Percentiles rank a stretch among this genome's conserved stretches.
phyloP scores from a whole-genome alignment of 257 asterid genomes.

The Nicotiana tabacum region DNA sequence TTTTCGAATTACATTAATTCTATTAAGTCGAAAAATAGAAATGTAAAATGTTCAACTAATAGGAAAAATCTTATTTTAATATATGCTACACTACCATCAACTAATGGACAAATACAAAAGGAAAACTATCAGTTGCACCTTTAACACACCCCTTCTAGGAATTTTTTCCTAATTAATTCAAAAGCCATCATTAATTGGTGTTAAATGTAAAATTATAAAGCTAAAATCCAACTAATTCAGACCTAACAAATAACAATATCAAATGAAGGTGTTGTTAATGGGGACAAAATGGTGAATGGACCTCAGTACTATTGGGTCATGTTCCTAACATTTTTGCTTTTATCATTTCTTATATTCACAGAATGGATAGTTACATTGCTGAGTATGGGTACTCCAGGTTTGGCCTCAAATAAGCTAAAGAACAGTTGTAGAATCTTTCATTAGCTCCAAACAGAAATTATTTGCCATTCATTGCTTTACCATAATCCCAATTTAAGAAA shows the following conservation, averaged over 20 bases:
- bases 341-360: neutral
- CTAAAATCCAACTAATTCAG: neutral
- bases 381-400: slow-evolving; percentile 1
- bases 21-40: too few relatives aligned
- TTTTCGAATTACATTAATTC: too few relatives aligned
- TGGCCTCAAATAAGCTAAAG: slow-evolving; percentile 3
- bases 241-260: neutral
- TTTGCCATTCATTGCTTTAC: neutral
- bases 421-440: slow-evolving; percentile 1
- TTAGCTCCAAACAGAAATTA: neutral
- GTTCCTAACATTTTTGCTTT: neutral
- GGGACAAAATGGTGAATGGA: slow-evolving; percentile 6
- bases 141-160: neutral
- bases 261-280: neutral
- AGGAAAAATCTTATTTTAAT: too few relatives aligned
- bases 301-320: neutral
- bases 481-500: neutral
- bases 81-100: too few relatives aligned
- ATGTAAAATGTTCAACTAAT: too few relatives aligned
- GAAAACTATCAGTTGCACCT: too few relatives aligned
- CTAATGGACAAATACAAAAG: too few relatives aligned
- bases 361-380: neutral
- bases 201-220: neutral
- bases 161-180: neutral
- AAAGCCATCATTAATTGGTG: neutral